Evolutionary conservation across 2,329 filamentous ascomycete genomes (phyloP).

Genomic region (Lasiodiplodia sp.): DNA sequence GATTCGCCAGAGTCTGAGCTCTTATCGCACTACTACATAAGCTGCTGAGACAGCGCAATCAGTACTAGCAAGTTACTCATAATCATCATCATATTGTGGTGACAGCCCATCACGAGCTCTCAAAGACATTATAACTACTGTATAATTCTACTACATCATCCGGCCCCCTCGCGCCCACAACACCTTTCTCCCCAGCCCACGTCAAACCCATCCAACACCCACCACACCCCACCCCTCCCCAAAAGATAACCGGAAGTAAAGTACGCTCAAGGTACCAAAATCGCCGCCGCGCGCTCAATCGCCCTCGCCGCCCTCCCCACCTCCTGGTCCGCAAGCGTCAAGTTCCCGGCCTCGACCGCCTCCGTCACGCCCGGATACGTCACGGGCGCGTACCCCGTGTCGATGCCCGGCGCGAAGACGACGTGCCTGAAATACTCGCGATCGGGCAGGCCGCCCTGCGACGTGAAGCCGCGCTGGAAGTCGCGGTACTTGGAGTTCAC

Average conservation of each 20-base stretch:
- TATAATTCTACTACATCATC: neutral
- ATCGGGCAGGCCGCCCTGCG: constrained; percentile 54
- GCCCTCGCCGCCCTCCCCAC: constrained; percentile 22
- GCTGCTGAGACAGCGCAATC: neutral
- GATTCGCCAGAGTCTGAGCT: no score
- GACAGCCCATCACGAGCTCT: neutral
- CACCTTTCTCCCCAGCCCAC: no score
- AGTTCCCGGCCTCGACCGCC: constrained; percentile 42
- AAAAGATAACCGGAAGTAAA: no score
- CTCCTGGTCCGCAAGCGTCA: constrained; percentile 29
- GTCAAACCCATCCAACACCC: no score
- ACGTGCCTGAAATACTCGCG: constrained; percentile 56
- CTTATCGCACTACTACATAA: neutral
- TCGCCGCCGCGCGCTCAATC: constrained; percentile 27
- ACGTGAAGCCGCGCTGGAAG: constrained; percentile 55
- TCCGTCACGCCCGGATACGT: constrained; percentile 50
- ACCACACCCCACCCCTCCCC: no score
- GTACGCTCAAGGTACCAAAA: constrained; percentile 15
- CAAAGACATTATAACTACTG: neutral
- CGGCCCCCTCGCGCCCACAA: no score
- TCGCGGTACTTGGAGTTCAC: constrained; percentile 57
- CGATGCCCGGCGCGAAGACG: constrained; percentile 56
- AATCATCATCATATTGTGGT: neutral
- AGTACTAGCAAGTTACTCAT: neutral
- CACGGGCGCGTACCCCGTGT: constrained; percentile 48